Percentiles rank a stretch among this genome's conserved stretches.
Evolutionary conservation across 495 filamentous ascomycete genomes (phyloP).

Genomic region (Penicillium crystallinum): DNA sequence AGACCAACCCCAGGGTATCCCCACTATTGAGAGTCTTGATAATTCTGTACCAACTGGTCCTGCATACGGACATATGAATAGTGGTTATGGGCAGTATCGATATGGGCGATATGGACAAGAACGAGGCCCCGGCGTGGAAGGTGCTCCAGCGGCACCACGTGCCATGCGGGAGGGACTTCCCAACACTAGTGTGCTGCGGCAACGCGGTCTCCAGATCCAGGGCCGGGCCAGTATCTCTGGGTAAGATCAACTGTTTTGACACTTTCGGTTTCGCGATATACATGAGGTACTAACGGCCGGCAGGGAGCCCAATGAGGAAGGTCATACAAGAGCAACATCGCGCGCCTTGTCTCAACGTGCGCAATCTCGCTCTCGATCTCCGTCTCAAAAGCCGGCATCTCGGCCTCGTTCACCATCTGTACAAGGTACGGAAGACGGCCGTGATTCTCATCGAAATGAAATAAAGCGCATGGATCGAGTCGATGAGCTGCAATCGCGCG

Average conservation of each 20-base stretch:
- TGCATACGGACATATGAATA: constrained; percentile 9
- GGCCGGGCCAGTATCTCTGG: constrained; percentile 26
- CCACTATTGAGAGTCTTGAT: constrained; percentile 43
- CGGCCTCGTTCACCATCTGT: constrained; percentile 53
- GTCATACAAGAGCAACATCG: constrained; percentile 9
- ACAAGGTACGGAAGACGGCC: constrained; percentile 44
- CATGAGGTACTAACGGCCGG: neutral
- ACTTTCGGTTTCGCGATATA: neutral
- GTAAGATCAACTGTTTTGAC: constrained; percentile 26
- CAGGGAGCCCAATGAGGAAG: neutral
- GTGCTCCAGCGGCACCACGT: constrained; percentile 87
- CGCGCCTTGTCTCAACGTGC: constrained; percentile 33
- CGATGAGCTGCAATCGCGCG: neutral
- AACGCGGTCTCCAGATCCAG: constrained; percentile 33
- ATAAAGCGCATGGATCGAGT: constrained; percentile 12
- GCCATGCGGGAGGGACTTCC: constrained; percentile 84
- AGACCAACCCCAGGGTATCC: constrained; percentile 39
- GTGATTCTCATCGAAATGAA: constrained; percentile 38
- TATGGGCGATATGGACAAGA: constrained; percentile 40
- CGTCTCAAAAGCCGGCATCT: constrained; percentile 49
- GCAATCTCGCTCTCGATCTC: constrained; percentile 39
- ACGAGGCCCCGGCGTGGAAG: constrained; percentile 58
- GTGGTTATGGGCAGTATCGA: constrained; percentile 23
- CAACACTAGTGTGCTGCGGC: constrained; percentile 59
- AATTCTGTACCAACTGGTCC: constrained; percentile 17